A percentile compares a stretch with the other conserved stretches of the same genome.
Conservation (phyloP, 23 red algal species). For the Gracilaria gracilis region DNA sequence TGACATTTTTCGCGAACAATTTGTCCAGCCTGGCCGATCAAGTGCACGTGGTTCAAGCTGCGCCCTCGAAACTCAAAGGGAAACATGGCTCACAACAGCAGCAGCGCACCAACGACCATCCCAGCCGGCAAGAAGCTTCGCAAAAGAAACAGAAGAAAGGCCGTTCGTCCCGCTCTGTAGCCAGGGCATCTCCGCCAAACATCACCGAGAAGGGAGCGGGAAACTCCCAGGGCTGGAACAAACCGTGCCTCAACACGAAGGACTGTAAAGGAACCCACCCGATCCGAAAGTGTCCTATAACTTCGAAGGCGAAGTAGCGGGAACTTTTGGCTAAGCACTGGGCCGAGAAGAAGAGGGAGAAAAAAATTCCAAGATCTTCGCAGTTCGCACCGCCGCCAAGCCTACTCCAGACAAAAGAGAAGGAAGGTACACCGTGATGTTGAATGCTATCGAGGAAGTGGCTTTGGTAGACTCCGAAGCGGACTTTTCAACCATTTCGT, state of each 20-base stretch:
- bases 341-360: not conserved
- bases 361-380: not conserved
- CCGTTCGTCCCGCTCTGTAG: not conserved
- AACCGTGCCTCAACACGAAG: conserved; percentile 24
- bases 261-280: too few species aligned
- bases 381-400: not conserved
- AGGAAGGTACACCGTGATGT: not conserved
- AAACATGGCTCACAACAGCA: not conserved
- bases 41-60: conserved; percentile 13
- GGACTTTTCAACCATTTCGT: not conserved
- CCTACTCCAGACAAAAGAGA: not conserved
- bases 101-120: not conserved
- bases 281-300: not conserved
- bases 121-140: not conserved
- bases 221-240: not conserved
- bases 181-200: too few species aligned
- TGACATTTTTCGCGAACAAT: conserved; percentile 20
- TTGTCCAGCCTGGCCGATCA: not conserved
- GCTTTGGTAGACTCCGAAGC: not conserved
- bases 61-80: not conserved
- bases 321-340: not conserved
- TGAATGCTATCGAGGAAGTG: not conserved
- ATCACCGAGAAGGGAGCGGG: not conserved
- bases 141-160: not conserved
- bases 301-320: conserved; percentile 3